Conservation (phyloP, 805 yeast species). For the Schwanniomyces sp. region DNA sequence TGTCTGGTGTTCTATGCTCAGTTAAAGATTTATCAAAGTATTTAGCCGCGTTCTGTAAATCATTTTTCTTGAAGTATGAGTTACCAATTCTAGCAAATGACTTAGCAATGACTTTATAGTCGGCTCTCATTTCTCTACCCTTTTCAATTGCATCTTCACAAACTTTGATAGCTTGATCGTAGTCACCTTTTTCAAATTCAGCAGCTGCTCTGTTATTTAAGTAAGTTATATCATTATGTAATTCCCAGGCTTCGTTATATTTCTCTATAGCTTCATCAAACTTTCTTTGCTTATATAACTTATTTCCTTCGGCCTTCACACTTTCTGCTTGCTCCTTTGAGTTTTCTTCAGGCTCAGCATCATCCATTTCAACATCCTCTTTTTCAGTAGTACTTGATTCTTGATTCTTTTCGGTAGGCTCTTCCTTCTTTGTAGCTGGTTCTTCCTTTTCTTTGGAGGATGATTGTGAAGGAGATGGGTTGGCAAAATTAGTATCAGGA, state of each 20-base stretch:
- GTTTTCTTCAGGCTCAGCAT: conserved; percentile 22
- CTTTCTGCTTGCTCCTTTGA: conserved; percentile 58
- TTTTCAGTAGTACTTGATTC: conserved; percentile 13
- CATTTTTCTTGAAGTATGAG: conserved; percentile 71
- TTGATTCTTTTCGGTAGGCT: conserved; percentile 5
- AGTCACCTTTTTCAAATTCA: conserved; percentile 92
- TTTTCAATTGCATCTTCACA: conserved; percentile 82
- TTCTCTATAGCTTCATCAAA: conserved; percentile 90
- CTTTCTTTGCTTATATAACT: conserved; percentile 77
- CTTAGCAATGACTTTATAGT: conserved; percentile 88
- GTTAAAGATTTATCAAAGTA: conserved; percentile 88
- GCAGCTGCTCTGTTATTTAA: conserved; percentile 98
- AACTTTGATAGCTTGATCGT: conserved; percentile 78
- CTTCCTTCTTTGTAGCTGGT: conserved; percentile 8
- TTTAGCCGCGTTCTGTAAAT: conserved; percentile 71
- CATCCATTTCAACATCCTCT: conserved; percentile 40
- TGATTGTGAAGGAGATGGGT: conserved; percentile 7
- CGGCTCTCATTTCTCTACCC: conserved; percentile 88
- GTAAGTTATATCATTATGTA: conserved; percentile 82
- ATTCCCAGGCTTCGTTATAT: conserved; percentile 84
- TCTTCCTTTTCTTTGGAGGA: conserved; percentile 1
- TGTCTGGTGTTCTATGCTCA: conserved; percentile 96
- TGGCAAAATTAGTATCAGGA: conserved; percentile 21
- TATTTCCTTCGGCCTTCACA: conserved; percentile 83
- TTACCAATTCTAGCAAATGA: conserved; percentile 91